A percentile compares a stretch with the other conserved stretches of the same genome.
Evolutionary conservation across 352 stramenopile species (phyloP).

Genomic region (Pythium guiyangense): DNA sequence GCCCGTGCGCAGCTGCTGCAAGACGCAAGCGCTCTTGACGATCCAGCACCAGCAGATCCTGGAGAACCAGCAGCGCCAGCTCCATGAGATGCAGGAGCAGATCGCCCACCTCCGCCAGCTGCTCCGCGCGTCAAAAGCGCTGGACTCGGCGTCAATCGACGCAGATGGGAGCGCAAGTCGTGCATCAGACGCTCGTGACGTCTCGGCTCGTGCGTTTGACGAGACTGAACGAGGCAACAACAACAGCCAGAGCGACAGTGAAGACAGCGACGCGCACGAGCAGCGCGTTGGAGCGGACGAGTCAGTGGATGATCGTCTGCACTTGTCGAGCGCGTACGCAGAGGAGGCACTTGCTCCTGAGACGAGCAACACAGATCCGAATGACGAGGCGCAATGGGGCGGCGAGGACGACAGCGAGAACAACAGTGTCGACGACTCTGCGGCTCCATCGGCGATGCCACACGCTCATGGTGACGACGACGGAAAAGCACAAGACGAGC

Average conservation of each 20-base stretch:
- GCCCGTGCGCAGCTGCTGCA: slow-evolving; percentile 40
- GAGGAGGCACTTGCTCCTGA: too few species aligned
- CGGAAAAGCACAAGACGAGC: background rate
- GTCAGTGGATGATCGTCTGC: too few species aligned
- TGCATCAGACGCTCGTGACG: background rate
- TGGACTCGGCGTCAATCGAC: slow-evolving; percentile 18
- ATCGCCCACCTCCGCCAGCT: slow-evolving; percentile 49
- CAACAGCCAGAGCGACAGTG: slow-evolving; percentile 3
- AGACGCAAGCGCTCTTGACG: slow-evolving; percentile 57
- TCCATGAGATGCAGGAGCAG: slow-evolving; percentile 71
- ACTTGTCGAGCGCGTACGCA: too few species aligned
- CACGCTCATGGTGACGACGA: background rate
- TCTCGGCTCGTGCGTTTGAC: background rate
- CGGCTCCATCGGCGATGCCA: background rate
- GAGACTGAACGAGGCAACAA: slow-evolving; percentile 11
- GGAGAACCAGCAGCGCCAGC: slow-evolving; percentile 65
- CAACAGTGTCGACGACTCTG: too few species aligned
- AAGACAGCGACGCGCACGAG: too few species aligned
- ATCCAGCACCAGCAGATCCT: slow-evolving; percentile 76
- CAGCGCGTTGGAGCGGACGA: too few species aligned
- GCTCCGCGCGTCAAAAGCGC: slow-evolving; percentile 23
- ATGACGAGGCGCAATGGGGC: too few species aligned
- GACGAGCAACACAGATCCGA: too few species aligned
- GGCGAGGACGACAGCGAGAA: too few species aligned
- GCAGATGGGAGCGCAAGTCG: background rate